Evolutionary conservation across 2,329 filamentous ascomycete species (phyloP), one percentile per base, ranked within the genome.

Genomic region (Colletotrichum eleusines): DNA sequence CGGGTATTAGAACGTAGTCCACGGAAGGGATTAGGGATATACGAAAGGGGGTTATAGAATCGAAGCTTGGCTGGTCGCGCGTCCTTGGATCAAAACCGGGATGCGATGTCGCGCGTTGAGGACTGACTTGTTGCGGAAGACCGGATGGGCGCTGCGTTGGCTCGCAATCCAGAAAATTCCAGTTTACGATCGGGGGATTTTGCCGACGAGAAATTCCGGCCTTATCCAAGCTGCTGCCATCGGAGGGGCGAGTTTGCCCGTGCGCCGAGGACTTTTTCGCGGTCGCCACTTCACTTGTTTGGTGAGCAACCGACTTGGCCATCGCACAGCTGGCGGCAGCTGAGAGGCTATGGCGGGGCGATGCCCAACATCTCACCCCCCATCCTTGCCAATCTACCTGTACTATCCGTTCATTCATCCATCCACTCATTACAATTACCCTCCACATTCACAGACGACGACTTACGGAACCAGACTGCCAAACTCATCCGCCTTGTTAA

Each of bases 151-250:
- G 35, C 53, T 59, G 33, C 35, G 40, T 31, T 33, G 26, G 28
- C 64, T 66, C 50, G 42, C 40, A 48, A 58, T 60, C 60, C 42
- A 69, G 48, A 61, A 72, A 72, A 72, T 57, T 61, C 66, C 69
- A 48, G 61, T 66, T 26, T 54, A 63, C 44, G 51, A 63, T 5
- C 54, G 67, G 66, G 67, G 50, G 46, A 70, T 42, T 55, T 61
- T 65, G 66, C 69, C 60, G 66, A 70, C 54, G 66, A 72, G 44
- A 72, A 72, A 72, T 72, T 72, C 69, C 69, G 66, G 57, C 53
- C 60, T 62, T 23, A n/a, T n/a, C 35, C 20, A 23, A 50, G 33
- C 33, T n/a, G 42, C 8, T 50, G 53, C 14, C 18, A 33, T 57
- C 64, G 57, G 57, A 40, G 50, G 20, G 9, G 8, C 26, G 28